phyloP scores from a whole-genome alignment of 208 protist species.

The Leishmania mexicana region DNA sequence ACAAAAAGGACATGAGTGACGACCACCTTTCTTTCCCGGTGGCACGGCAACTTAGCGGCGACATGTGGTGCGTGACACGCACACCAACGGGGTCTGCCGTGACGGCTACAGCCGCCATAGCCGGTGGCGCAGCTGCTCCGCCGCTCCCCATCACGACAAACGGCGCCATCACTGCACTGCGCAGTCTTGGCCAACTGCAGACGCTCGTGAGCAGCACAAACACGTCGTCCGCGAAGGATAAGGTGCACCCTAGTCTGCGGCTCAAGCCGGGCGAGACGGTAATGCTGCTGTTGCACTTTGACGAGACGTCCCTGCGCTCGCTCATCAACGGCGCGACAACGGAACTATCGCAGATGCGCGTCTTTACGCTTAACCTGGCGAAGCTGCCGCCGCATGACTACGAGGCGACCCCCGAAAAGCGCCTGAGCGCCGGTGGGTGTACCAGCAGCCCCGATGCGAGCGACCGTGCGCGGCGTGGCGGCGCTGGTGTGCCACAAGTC shows the following conservation, averaged over 20 bases:
- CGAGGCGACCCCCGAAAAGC: slow-evolving; percentile 15
- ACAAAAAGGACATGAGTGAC: not conserved
- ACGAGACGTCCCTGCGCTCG: slow-evolving; percentile 24
- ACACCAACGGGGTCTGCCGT: not conserved
- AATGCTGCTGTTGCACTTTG: slow-evolving; percentile 57
- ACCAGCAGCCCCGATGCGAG: not conserved
- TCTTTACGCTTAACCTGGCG: slow-evolving; percentile 70
- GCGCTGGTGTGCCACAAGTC: not conserved
- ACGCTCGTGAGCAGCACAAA: slow-evolving; percentile 34
- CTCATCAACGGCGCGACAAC: slow-evolving; percentile 44
- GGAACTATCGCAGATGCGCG: slow-evolving; percentile 55
- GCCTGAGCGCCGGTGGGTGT: not conserved
- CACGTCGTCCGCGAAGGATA: slow-evolving; percentile 14
- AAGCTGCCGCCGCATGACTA: slow-evolving; percentile 58
- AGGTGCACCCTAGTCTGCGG: slow-evolving; percentile 21
- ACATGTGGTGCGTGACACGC: not conserved
- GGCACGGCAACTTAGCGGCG: not conserved
- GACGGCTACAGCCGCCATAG: not conserved
- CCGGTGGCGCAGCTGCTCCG: not conserved
- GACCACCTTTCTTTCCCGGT: not conserved
- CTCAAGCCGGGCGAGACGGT: slow-evolving; percentile 64
- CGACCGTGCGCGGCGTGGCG: not conserved
- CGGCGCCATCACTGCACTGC: slow-evolving; percentile 50
- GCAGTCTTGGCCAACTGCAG: slow-evolving; percentile 39
- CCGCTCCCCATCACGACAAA: slow-evolving; percentile 11